Base-by-base conservation (phyloP, 768 basidiomycete genomes). In the Kwoniella mangroviensis region DNA sequence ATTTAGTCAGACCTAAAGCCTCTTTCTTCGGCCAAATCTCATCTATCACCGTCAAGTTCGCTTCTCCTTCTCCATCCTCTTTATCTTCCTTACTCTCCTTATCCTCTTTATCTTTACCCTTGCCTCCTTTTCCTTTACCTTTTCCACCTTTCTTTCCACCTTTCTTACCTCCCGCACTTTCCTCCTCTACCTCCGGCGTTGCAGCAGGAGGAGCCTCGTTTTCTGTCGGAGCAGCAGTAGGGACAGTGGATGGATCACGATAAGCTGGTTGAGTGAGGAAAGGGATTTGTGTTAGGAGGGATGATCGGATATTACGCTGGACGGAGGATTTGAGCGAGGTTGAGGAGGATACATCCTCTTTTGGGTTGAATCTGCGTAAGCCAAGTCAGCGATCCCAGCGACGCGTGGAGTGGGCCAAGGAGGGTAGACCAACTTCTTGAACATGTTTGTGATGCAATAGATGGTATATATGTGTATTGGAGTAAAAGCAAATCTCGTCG, bases 1-100 rank as follows among this genome's bases (percentile, higher is more conserved):
- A 98, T 86, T 98, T 98, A 70, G 94, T 92, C 77, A 92, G 90
- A 4, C 91, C 90, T 57, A 98, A 86, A 2, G 90, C 87, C 86
- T 98, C 96, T 86, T 98, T 99, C 91, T 98, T 99, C 2, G 95
- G 93, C 97, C 97, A 99, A 62, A 99, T 88, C 76, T 88, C 88
- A 80, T 99, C 97, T 40, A 98, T 85, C 2, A 79, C 73, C 4
- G 43, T 40, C 34, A 90, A 89, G 72, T 92, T 92, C 52, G 88
- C 87, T 71, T 90, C 73, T 2, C 70, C 77, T 28, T 75, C 78
- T 19, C 67, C 76, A 3, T 26, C 67, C 0, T 24, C 69, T 2
- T 56, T 75, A 13, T 67, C 78, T 5, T 73, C 78, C 43, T 76
- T 61, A 21, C 6, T 1, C 34, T 54, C 71, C 13, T 68, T 34